Percentiles rank a stretch among this genome's conserved stretches.
Conservation (phyloP, 805 yeast species). For the Naumovozyma baii region DNA sequence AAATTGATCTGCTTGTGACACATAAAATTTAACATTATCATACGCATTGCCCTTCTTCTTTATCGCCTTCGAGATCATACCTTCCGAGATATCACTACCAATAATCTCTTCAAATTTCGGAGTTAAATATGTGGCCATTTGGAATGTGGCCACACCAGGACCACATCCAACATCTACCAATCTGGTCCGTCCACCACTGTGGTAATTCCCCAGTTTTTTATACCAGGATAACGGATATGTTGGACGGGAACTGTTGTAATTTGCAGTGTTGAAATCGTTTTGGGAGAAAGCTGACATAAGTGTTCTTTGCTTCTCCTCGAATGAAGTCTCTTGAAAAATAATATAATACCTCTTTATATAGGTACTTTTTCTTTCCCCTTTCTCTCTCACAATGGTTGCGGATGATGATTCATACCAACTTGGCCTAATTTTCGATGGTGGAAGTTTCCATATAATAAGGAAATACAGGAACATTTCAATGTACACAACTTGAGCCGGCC, state of each 20-base stretch:
- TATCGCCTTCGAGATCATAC: constrained; percentile 46
- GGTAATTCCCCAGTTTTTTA: too few relatives aligned
- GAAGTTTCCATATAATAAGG: too few relatives aligned
- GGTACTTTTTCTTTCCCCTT: too few relatives aligned
- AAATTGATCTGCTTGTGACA: constrained; percentile 26
- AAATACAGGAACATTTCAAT: too few relatives aligned
- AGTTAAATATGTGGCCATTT: constrained; percentile 17
- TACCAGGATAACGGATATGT: too few relatives aligned
- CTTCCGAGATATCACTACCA: constrained; percentile 53
- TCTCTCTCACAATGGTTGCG: too few relatives aligned
- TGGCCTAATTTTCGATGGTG: too few relatives aligned
- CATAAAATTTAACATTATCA: constrained; percentile 14
- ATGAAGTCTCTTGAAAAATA: too few relatives aligned
- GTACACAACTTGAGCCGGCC: too few relatives aligned
- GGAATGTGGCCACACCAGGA: constrained; percentile 62
- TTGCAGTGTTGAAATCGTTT: constrained; percentile 39
- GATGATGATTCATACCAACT: too few relatives aligned
- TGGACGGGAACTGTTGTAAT: constrained; percentile 56
- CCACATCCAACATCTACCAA: constrained; percentile 75
- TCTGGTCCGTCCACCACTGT: constrained; percentile 30
- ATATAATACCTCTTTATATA: too few relatives aligned
- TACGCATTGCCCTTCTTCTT: neutral
- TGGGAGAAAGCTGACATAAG: constrained; percentile 58
- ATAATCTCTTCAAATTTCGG: constrained; percentile 40
- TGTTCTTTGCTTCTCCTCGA: neutral